A percentile compares a stretch with the other conserved stretches of the same genome.
Evolutionary conservation across 108 stramenopile species (phyloP).

Genomic region (Schizochytrium sp.): DNA sequence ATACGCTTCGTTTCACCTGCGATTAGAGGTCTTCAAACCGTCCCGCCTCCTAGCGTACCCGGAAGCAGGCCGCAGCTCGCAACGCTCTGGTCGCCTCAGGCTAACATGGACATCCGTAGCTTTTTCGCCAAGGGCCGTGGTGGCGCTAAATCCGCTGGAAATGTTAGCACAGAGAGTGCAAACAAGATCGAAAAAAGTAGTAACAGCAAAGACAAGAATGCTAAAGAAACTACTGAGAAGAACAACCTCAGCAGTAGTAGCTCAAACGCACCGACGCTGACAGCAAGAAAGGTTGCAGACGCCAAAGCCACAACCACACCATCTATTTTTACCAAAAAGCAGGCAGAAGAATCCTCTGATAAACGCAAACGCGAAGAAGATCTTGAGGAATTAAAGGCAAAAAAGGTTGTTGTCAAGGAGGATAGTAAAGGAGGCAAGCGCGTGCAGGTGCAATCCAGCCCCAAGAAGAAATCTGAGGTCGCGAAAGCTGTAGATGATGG

Average conservation of each 20-base stretch:
- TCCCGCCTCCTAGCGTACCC: too few relatives aligned
- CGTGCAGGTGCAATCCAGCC: neutral
- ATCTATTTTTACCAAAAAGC: too few relatives aligned
- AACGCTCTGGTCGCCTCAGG: neutral
- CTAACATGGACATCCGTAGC: constrained; percentile 48
- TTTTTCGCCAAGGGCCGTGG: neutral
- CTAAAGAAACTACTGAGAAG: neutral
- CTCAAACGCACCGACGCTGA: neutral
- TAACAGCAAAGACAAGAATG: neutral
- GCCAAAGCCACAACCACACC: neutral
- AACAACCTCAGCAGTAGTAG: neutral
- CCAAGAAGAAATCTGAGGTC: neutral
- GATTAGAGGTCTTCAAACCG: too few relatives aligned
- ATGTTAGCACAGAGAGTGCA: too few relatives aligned
- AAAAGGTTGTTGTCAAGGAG: constrained; percentile 45
- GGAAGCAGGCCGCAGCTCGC: too few relatives aligned
- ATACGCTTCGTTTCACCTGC: too few relatives aligned
- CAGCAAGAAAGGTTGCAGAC: neutral
- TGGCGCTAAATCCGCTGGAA: neutral
- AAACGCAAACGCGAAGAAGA: too few relatives aligned
- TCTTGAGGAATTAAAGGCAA: neutral
- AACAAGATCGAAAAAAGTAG: neutral
- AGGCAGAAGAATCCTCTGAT: too few relatives aligned
- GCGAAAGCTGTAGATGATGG: neutral
- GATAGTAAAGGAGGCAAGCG: constrained; percentile 19